A percentile compares a stretch with the other conserved stretches of the same genome.
phyloP scores from a whole-genome alignment of 2,329 filamentous ascomycete species.

The Scedosporium boydii region DNA sequence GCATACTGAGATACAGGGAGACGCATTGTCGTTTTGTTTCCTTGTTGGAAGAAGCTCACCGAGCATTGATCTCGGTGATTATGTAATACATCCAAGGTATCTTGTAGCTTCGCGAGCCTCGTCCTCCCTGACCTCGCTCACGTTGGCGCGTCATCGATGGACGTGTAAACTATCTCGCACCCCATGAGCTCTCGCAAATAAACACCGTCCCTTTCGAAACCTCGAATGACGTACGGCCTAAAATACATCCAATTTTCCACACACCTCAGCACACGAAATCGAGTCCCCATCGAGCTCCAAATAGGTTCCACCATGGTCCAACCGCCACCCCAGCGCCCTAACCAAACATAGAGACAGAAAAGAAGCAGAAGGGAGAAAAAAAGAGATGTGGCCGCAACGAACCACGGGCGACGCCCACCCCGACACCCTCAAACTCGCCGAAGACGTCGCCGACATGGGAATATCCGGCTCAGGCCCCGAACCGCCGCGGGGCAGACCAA shows the following conservation, averaged over 20 bases:
- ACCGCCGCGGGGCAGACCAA: conserved; percentile 1
- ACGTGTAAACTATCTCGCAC: too few species aligned
- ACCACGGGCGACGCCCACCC: conserved; percentile 4
- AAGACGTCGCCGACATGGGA: conserved; percentile 33
- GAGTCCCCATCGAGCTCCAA: neutral
- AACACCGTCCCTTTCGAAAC: neutral
- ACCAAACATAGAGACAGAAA: neutral
- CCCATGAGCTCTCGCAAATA: neutral
- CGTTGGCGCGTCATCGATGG: too few species aligned
- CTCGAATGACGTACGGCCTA: neutral
- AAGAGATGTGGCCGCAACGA: conserved; percentile 6
- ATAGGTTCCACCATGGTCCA: neutral
- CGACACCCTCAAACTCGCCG: conserved; percentile 17
- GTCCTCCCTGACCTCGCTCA: neutral
- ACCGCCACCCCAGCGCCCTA: neutral
- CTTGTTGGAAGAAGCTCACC: neutral
- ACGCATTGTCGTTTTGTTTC: neutral
- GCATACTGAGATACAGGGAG: too few species aligned
- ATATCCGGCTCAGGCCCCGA: conserved; percentile 16
- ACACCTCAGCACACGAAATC: neutral
- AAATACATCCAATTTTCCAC: neutral
- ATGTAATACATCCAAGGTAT: neutral
- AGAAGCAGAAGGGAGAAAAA: neutral
- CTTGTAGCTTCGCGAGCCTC: neutral
- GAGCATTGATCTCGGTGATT: neutral